phyloP scores from a whole-genome alignment of 169 alveolate genomes.

The Eimeria sp. region DNA sequence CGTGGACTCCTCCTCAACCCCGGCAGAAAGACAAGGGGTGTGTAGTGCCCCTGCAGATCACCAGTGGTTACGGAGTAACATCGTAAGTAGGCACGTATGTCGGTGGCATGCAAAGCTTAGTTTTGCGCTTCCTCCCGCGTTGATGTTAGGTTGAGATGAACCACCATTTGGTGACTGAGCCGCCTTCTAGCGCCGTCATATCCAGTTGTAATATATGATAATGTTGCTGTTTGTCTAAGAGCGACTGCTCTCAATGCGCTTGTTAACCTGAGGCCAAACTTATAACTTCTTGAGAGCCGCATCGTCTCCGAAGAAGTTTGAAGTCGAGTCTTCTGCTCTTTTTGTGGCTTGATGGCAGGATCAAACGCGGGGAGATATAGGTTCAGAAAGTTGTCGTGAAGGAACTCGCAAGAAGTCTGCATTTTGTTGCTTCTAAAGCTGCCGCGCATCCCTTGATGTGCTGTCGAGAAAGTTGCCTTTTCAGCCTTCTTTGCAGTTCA shows the following conservation, averaged over 20 bases:
- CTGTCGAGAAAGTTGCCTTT: background rate
- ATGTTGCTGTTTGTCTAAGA: background rate
- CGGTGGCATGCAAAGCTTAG: background rate
- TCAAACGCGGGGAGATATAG: conserved; percentile 9
- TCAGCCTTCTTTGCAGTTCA: background rate
- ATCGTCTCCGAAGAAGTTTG: background rate
- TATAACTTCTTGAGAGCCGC: background rate
- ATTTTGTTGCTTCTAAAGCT: conserved; percentile 17
- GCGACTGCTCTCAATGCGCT: background rate
- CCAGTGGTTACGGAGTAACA: background rate
- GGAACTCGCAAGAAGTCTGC: conserved; percentile 8
- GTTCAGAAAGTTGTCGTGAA: background rate
- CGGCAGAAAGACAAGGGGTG: conserved; percentile 3
- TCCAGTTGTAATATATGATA: background rate
- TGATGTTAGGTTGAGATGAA: background rate
- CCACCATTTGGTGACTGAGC: background rate
- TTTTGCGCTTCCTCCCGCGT: too few species aligned
- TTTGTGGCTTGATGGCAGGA: conserved; percentile 23
- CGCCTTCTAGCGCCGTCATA: background rate
- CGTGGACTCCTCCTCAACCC: conserved; percentile 19
- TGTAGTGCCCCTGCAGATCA: background rate
- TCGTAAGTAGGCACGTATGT: background rate
- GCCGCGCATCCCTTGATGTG: background rate
- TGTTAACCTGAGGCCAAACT: background rate
- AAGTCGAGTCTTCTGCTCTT: background rate